These are phyloP conservation scores for Aspergillus avenaceus DNA, from an alignment of 495 filamentous ascomycete species.

Conservation along the genomic window DNA sequence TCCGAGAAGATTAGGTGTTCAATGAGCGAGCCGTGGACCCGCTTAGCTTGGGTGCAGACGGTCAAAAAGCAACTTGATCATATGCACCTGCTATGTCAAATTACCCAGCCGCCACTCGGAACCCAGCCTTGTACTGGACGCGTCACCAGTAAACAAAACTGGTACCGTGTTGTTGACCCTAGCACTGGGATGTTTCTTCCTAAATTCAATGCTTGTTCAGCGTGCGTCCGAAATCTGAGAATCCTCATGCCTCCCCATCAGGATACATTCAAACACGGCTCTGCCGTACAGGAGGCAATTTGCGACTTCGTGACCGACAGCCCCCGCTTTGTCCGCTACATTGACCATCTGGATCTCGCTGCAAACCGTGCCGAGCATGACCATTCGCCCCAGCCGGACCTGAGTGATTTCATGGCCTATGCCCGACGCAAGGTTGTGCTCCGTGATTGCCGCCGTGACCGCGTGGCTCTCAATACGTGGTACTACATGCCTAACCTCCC, in stretches of 20 bases:
- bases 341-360: slow-evolving; percentile 56
- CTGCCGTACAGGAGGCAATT: slow-evolving; percentile 27
- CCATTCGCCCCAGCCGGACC: slow-evolving; percentile 37
- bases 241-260: slow-evolving; percentile 47
- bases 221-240: slow-evolving; percentile 49
- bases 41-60: slow-evolving; percentile 63
- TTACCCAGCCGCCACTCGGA: slow-evolving; percentile 40
- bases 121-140: slow-evolving; percentile 50
- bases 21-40: slow-evolving; percentile 60
- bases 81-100: slow-evolving; percentile 51
- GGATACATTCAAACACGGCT: slow-evolving; percentile 41
- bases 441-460: slow-evolving; percentile 53
- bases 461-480: slow-evolving; percentile 47
- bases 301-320: slow-evolving; percentile 50
- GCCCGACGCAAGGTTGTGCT: slow-evolving; percentile 46
- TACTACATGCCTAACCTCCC: slow-evolving; percentile 59
- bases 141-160: slow-evolving; percentile 40
- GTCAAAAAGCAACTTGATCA: slow-evolving; percentile 51
- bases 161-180: slow-evolving; percentile 58
- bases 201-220: slow-evolving; percentile 55
- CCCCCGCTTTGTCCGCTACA: slow-evolving; percentile 55
- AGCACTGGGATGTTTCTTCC: slow-evolving; percentile 44
- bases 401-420: slow-evolving; percentile 46
- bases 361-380: slow-evolving; percentile 42
- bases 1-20: slow-evolving; percentile 48